phyloP scores from a whole-genome alignment of 306 rosid species.

The Phaseolus lunatus region DNA sequence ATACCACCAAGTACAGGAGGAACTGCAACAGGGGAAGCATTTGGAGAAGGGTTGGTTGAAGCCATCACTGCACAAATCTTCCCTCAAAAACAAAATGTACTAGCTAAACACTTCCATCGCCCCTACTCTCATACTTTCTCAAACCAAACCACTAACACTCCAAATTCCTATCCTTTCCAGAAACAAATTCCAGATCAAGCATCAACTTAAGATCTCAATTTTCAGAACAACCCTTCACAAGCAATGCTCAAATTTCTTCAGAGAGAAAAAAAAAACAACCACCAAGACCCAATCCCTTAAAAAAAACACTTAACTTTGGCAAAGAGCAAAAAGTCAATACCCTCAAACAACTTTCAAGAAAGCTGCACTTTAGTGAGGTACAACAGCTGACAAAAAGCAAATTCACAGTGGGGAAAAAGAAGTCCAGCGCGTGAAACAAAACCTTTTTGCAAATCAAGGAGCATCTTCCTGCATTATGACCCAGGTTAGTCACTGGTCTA shows the following conservation, averaged over 20 bases:
- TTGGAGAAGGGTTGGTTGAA: constrained; percentile 70
- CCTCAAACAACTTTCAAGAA: constrained; percentile 39
- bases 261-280: constrained; percentile 21
- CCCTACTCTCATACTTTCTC: background rate
- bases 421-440: constrained; percentile 38
- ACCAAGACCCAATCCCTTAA: constrained; percentile 37
- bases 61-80: constrained; percentile 63
- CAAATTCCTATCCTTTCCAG: constrained; percentile 35
- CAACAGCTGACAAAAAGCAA: constrained; percentile 36
- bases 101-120: constrained; percentile 47
- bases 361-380: constrained; percentile 35
- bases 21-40: constrained; percentile 67
- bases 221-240: constrained; percentile 44
- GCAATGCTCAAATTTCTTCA: constrained; percentile 24
- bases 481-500: constrained; percentile 31
- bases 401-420: constrained; percentile 27
- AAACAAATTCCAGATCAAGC: constrained; percentile 39
- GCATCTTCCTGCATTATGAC: constrained; percentile 41
- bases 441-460: constrained; percentile 47
- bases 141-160: constrained; percentile 32
- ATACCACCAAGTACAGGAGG: constrained; percentile 62
- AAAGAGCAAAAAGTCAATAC: constrained; percentile 41
- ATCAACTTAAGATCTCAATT: constrained; percentile 29
- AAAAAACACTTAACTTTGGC: constrained; percentile 10
- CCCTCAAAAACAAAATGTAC: constrained; percentile 45